Percentiles rank a stretch among this genome's conserved stretches.
phyloP scores from a whole-genome alignment of 2,329 filamentous ascomycete genomes.

The Claviceps spartinae region DNA sequence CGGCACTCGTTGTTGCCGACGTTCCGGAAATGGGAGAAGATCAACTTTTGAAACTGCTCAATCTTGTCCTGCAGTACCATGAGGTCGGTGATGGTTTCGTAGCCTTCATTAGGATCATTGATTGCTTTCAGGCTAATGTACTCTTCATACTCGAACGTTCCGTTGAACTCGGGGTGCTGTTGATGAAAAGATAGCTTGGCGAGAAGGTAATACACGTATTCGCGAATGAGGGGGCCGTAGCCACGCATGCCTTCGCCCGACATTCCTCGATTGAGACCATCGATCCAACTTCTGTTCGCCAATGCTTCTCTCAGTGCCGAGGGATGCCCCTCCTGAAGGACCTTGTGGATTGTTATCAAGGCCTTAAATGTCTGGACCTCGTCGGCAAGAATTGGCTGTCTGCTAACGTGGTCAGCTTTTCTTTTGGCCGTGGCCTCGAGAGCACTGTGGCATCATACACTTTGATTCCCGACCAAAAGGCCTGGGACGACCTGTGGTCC shows the following conservation, averaged over 20 bases:
- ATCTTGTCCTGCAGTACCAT: slow-evolving; percentile 98
- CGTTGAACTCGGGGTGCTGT: slow-evolving; percentile 95
- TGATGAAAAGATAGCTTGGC: slow-evolving; percentile 95
- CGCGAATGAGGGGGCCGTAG: slow-evolving; percentile 83
- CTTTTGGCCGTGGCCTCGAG: background rate
- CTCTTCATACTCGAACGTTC: slow-evolving; percentile 96
- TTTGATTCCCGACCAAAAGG: slow-evolving; percentile 98
- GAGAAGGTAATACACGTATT: slow-evolving; percentile 92
- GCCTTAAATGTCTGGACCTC: slow-evolving; percentile 99
- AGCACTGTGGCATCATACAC: slow-evolving; percentile 48
- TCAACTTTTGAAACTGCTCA: slow-evolving; percentile 94
- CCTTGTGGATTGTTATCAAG: slow-evolving; percentile 92
- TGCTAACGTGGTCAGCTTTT: slow-evolving; percentile 19
- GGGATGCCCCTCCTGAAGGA: slow-evolving; percentile 91
- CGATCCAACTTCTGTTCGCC: slow-evolving; percentile 78
- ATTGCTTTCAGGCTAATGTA: slow-evolving; percentile 97
- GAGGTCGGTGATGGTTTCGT: slow-evolving; percentile 89
- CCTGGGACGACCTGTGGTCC: slow-evolving; percentile 91
- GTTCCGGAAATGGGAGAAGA: slow-evolving; percentile 90
- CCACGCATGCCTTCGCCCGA: slow-evolving; percentile 74
- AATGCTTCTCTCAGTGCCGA: slow-evolving; percentile 78
- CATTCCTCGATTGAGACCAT: slow-evolving; percentile 76
- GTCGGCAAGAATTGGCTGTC: slow-evolving; percentile 94
- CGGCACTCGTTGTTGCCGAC: slow-evolving; percentile 92
- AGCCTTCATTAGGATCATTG: slow-evolving; percentile 96